Conservation (phyloP, 352 stramenopile genomes). For the Halophytophthora batemanensis region DNA sequence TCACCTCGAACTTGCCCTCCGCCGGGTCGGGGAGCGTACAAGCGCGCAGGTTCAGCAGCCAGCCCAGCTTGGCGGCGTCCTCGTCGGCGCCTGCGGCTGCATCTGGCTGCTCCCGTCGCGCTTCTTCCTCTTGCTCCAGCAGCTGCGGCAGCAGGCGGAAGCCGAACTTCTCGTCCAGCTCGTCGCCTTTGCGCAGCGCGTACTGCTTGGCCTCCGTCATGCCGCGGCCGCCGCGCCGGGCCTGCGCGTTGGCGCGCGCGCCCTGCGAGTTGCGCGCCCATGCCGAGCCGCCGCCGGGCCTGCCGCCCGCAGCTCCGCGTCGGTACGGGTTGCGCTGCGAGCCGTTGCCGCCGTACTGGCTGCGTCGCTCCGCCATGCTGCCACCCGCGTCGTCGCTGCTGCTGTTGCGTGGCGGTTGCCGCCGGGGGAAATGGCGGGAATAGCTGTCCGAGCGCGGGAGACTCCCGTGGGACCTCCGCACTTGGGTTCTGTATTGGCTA, state of each 20-base stretch:
- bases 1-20: slow-evolving; percentile 80
- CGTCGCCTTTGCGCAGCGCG: slow-evolving; percentile 57
- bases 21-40: slow-evolving; percentile 51
- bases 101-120: slow-evolving; percentile 16
- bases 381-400: slow-evolving; percentile 2
- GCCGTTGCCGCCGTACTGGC: slow-evolving; percentile 12
- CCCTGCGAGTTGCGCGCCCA: slow-evolving; percentile 74
- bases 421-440: slow-evolving; percentile 15
- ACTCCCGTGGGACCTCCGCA: too few relatives aligned
- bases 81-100: slow-evolving; percentile 1
- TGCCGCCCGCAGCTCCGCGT: slow-evolving; percentile 25
- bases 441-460: slow-evolving; percentile 13
- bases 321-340: slow-evolving; percentile 30
- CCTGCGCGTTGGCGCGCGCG: slow-evolving; percentile 54
- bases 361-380: slow-evolving; percentile 13
- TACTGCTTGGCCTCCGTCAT: slow-evolving; percentile 67
- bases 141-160: slow-evolving; percentile 59
- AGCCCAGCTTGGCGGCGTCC: slow-evolving; percentile 44
- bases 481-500: too few relatives aligned
- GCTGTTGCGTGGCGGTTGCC: not conserved
- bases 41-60: slow-evolving; percentile 69
- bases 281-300: slow-evolving; percentile 43
- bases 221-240: slow-evolving; percentile 28
- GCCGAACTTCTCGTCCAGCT: slow-evolving; percentile 66
- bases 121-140: slow-evolving; percentile 48